Base-by-base conservation (phyloP, 2,329 filamentous ascomycete species). In the Neopestalotiopsis clavispora region DNA sequence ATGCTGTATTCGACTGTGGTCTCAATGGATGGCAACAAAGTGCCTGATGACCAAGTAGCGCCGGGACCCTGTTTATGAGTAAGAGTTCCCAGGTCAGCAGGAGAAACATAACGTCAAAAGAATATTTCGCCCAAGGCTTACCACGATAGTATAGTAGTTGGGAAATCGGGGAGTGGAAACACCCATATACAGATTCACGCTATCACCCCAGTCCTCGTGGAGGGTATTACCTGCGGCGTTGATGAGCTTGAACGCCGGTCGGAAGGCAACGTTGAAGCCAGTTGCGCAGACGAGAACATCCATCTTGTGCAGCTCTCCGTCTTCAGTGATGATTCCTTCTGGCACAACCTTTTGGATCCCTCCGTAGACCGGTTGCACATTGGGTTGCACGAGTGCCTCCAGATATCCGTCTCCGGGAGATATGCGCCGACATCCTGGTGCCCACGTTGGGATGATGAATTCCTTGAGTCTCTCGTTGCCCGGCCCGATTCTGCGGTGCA, bases 131-230 rank as follows among this genome's bases (percentile, higher is more conserved):
- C 23, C 57, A 59, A 23, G 23, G 23, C 23, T 59, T 59, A 59
- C 30, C 32, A 61, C n/a, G n/a, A 67, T 58, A 4, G 49, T 57
- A 28, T 58, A 67, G 32, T 67, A 67, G 65, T 67, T 67, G 56
- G 65, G 56, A 56, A 67, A 67, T 30, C 49, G 42, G 68, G 88
- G 83, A 77, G 87, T 83, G 1, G 85, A 84, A 10, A 85, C 84
- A 17, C 85, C 85, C 56, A 85, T 80, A 72, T 89, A 90, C 0
- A 86, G 85, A 72, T 87, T 83, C 0, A 86, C 79, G 0, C 84
- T 80, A 60, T 84, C 80, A 2, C 84, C 80, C 86, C 87, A 89
- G 0, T 83, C 76, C 52, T 87, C 80, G 34, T 85, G 80, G 14
- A 89, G 75, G 49, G 81, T 79, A 61, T 82, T 81, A 12, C 84